These are phyloP conservation scores for Fulvia fulva DNA, from an alignment of 2,329 filamentous ascomycete species.

Conservation along the genomic window DNA sequence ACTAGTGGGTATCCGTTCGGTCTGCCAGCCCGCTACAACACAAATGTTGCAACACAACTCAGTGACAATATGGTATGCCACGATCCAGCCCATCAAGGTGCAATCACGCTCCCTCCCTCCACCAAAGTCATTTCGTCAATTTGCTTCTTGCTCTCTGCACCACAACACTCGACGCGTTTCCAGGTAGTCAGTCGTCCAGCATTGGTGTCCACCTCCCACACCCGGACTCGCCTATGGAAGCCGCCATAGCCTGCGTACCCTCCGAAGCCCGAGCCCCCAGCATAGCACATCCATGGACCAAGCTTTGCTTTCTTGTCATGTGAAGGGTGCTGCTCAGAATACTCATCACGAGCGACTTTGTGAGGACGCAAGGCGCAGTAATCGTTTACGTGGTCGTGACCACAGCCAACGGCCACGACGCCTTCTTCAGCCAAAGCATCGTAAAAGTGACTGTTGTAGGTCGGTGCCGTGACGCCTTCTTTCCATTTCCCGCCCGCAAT, in stretches of 20 bases:
- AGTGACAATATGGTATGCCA: too few relatives aligned
- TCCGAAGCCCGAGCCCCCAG: conserved; percentile 84
- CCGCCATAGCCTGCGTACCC: conserved; percentile 90
- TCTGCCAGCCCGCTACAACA: background rate
- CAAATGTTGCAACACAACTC: background rate
- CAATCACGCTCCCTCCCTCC: conserved; percentile 53
- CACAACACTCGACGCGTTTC: conserved; percentile 72
- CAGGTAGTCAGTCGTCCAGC: conserved; percentile 84
- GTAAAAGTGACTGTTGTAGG: conserved; percentile 88
- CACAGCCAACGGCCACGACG: conserved; percentile 81
- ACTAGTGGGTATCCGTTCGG: background rate
- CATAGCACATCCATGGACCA: conserved; percentile 94
- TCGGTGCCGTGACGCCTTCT: conserved; percentile 81
- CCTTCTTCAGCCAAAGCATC: conserved; percentile 83
- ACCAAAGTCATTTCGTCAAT: conserved; percentile 60
- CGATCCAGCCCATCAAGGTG: conserved; percentile 10
- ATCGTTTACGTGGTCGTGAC: conserved; percentile 96
- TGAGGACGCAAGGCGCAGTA: conserved; percentile 69
- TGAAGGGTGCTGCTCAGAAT: conserved; percentile 6
- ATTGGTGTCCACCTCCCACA: conserved; percentile 94
- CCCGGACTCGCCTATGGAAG: conserved; percentile 75
- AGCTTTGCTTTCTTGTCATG: conserved; percentile 16
- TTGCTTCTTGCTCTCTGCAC: conserved; percentile 47
- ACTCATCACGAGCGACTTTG: conserved; percentile 8
- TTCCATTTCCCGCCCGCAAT: conserved; percentile 65